Evolutionary conservation across 2,329 filamentous ascomycete genomes (phyloP).

Genomic region (Elsinoe necatrix): DNA sequence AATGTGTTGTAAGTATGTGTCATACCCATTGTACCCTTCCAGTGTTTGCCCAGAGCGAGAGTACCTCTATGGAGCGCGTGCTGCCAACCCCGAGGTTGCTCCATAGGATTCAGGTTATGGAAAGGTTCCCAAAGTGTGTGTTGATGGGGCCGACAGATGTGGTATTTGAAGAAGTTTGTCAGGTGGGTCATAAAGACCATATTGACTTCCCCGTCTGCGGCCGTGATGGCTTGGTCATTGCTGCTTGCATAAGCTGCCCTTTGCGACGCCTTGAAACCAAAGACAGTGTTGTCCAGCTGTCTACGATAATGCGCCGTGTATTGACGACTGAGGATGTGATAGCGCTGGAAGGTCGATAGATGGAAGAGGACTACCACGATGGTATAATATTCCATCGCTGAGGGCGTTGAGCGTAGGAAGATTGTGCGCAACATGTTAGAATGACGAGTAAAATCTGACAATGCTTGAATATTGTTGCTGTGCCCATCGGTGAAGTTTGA

Average conservation of each 20-base stretch:
- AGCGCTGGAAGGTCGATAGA: conserved; percentile 5
- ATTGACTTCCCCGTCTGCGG: conserved; percentile 33
- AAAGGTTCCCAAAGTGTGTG: background rate
- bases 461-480: conserved; percentile 28
- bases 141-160: conserved; percentile 38
- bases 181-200: conserved; percentile 40
- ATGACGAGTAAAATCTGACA: conserved; percentile 28
- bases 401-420: conserved; percentile 10
- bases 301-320: background rate
- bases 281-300: conserved; percentile 12
- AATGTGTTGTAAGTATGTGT: no score
- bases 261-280: conserved; percentile 40
- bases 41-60: conserved; percentile 34
- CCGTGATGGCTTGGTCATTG: conserved; percentile 33
- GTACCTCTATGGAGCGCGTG: conserved; percentile 29
- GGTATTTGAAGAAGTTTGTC: conserved; percentile 47
- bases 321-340: background rate
- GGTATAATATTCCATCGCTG: conserved; percentile 19
- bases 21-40: conserved; percentile 45
- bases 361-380: conserved; percentile 28
- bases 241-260: conserved; percentile 35
- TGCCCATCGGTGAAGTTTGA: conserved; percentile 26
- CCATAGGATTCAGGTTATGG: background rate
- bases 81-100: conserved; percentile 28
- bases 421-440: conserved; percentile 19